Evolutionary conservation across 225 moss, liverwort and hornwort species (phyloP), one percentile per base, ranked within the genome.

Genomic region (Pseudisothecium myosuroides): DNA sequence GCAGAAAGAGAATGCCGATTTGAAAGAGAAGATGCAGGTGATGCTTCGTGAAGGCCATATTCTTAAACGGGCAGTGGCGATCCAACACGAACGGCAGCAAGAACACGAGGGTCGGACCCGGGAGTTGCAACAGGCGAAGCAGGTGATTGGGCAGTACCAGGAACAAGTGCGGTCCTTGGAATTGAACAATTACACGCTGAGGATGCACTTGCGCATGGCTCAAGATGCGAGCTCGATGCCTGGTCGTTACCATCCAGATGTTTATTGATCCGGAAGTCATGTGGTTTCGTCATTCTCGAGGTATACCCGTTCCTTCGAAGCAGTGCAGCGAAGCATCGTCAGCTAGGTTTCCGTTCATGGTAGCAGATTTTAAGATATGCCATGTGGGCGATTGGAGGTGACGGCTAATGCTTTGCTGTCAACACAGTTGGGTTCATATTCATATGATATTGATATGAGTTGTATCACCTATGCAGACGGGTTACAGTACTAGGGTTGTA

Each of bases 221-320:
- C 97, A 98, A 92, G 98, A 98, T 87, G 91, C 95, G 39, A 97
- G 96, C 90, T 95, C 98, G 37, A 98, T 98, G 88, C 97, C 98
- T 59, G 98, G 97, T 47, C 97, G 97, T 18, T 97, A 97, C 76
- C 97, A 97, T 92, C 98, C 97, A 26, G 97, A 98, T 90, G 94
- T 98, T 23, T 98, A 95, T 63, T 98, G 90, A 90, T 56, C 28
- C 65, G 31, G 15, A 66, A 3, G 29, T 54, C 10, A 64, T 45
- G 59, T 37, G 58, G 77, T 75, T 68, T 82, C 59, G 17, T 50
- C 76, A 54, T 65, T 87, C 71, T 84, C 58, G 73, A 73, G 83
- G 81, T 82, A 62, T 58, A 76, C 55, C 28, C 60, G 82, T 36
- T 85, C 56, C 85, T 92, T 50, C 72, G n/a, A 80, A 87, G 50